These are phyloP conservation scores for Coemansia brasiliensis DNA, from an alignment of 192 early-diverging fungal species.

Conservation along the genomic window DNA sequence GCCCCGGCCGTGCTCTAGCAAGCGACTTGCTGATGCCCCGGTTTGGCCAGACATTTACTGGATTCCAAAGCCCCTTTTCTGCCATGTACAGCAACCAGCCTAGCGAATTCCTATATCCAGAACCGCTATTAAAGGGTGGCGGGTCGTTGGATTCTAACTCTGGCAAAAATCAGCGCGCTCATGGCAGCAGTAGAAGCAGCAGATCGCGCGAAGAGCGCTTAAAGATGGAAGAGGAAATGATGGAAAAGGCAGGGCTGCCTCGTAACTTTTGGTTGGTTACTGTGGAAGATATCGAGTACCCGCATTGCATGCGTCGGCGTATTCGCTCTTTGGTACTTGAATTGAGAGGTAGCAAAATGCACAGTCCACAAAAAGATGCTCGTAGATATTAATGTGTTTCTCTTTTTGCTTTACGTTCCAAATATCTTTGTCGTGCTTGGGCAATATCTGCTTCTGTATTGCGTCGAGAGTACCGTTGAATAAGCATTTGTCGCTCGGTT, in stretches of 20 bases:
- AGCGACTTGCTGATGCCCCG: conserved; percentile 49
- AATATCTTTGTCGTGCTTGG: conserved; percentile 31
- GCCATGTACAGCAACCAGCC: conserved; percentile 7
- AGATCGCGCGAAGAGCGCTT: conserved; percentile 34
- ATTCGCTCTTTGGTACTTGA: conserved; percentile 43
- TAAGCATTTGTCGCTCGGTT: conserved; percentile 14
- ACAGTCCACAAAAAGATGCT: conserved; percentile 9
- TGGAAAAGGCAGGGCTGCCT: conserved; percentile 48
- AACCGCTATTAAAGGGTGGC: conserved; percentile 35
- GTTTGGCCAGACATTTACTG: conserved; percentile 30
- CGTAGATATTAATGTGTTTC: no score
- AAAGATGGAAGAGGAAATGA: conserved; percentile 32
- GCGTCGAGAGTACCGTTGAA: conserved; percentile 36
- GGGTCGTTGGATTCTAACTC: conserved; percentile 5
- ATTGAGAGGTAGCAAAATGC: conserved; percentile 17
- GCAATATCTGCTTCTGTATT: conserved; percentile 27
- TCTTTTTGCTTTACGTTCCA: conserved; percentile 11
- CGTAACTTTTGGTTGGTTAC: conserved; percentile 54
- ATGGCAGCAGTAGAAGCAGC: not conserved
- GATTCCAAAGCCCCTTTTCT: conserved; percentile 33
- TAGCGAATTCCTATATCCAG: conserved; percentile 11
- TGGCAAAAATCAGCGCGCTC: no score
- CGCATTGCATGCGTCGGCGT: conserved; percentile 45
- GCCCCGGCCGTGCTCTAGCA: conserved; percentile 28
- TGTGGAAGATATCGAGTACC: conserved; percentile 56